A percentile compares a stretch with the other conserved stretches of the same genome.
phyloP scores from a whole-genome alignment of 1,139 yeast species.

The Pichia sp. region DNA sequence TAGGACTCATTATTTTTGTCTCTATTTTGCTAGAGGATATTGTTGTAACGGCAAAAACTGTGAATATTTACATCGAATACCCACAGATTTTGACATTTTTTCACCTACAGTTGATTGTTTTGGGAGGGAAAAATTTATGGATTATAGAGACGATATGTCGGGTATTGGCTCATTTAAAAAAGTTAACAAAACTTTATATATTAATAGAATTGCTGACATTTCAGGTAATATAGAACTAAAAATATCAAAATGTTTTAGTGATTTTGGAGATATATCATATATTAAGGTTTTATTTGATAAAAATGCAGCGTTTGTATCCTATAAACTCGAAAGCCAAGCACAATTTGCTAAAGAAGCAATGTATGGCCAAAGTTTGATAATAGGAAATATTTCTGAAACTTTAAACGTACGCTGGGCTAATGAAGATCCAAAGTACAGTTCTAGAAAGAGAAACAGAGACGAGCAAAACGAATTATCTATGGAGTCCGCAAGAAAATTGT shows the following conservation, averaged over 20 bases:
- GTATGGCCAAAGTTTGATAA: constrained; percentile 65
- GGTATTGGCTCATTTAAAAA: constrained; percentile 83
- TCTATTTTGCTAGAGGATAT: constrained; percentile 84
- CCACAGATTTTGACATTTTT: constrained; percentile 40
- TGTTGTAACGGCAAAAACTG: constrained; percentile 77
- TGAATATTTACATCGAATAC: constrained; percentile 70
- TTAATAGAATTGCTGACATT: constrained; percentile 54
- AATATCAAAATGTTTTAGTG: constrained; percentile 51
- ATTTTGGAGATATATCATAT: constrained; percentile 74
- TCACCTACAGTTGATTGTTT: constrained; percentile 75
- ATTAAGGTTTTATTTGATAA: constrained; percentile 55
- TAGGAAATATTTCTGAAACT: constrained; percentile 42
- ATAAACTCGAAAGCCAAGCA: constrained; percentile 60
- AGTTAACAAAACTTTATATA: constrained; percentile 66
- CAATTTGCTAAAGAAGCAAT: constrained; percentile 94
- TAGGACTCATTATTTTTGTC: constrained; percentile 47
- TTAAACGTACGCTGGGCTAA: constrained; percentile 82
- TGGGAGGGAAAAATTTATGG: constrained; percentile 81
- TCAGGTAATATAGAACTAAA: constrained; percentile 37
- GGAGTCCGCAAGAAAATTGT: constrained; percentile 25
- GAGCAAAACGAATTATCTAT: constrained; percentile 23
- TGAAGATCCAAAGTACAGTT: constrained; percentile 76
- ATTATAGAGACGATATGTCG: constrained; percentile 86
- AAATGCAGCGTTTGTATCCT: constrained; percentile 78
- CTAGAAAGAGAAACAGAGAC: constrained; percentile 42